Evolutionary conservation across 2,329 filamentous ascomycete species (phyloP), one percentile per base, ranked within the genome.

Genomic region (Ceratocystis smalleyi): DNA sequence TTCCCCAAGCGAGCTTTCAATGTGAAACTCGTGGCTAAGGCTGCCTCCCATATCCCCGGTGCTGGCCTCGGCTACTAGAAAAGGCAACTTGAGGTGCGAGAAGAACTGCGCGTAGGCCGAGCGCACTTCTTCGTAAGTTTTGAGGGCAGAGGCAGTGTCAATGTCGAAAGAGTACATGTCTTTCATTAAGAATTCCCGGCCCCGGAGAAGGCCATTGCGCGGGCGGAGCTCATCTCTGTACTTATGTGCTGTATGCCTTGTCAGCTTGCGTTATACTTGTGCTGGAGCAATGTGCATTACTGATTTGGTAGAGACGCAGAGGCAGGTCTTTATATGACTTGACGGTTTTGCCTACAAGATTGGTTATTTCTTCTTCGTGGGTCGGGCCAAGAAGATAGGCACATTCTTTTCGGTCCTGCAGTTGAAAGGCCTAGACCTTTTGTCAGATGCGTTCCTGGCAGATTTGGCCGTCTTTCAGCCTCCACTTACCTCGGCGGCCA

Each of bases 11-110:
- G 81, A 72, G 35, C 86, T 89, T 1, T 87, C 81, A 61, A 96
- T 86, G 72, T 96, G 94, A 72, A 95, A 99, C 71, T 99, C 94
- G 72, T 99, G 94, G 73, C 91, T 97, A 45, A 96, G 75, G 68
- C 86, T 87, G 12, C 94, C 94, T 40, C 94, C 94, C 83, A 99
- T 99, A 68, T 90, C 89, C n/a, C 94, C 94, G 0, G 92, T 96
- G 72, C 91, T 91, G 5, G 94, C 94, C 69, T 89, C 84, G 1
- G 92, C 92, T 22, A 95, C 85, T 0, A 95, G 74, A 68, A 94
- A 89, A 0, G 90, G 90, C 15, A 99, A 73, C 68, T 86, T 90
- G 43, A 99, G 77, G 66, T 95, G 89, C 55, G 88, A 76, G 70
- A 99, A 95, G 61, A 99, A 81, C 19, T 79, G 79, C 12, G 78